Evolutionary conservation across 192 early-diverging fungal species (phyloP).

Genomic region (Coemansia sp.): DNA sequence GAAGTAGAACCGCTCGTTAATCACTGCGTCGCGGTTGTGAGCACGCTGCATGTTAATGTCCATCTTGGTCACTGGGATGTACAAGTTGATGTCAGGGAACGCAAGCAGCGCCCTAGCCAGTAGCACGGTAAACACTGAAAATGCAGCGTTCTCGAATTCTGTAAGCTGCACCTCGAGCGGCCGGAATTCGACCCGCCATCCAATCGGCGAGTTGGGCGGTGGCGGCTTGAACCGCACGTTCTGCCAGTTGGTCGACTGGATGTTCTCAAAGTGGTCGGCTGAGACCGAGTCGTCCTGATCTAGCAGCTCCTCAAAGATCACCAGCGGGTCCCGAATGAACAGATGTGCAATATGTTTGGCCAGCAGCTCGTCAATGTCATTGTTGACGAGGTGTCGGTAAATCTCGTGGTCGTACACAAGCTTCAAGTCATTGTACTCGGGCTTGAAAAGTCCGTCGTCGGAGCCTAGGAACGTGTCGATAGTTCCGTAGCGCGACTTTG

Average conservation of each 20-base stretch:
- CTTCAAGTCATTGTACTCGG: slow-evolving; percentile 90
- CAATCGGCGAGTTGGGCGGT: slow-evolving; percentile 84
- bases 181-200: slow-evolving; percentile 98
- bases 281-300: slow-evolving; percentile 79
- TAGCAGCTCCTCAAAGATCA: slow-evolving; percentile 88
- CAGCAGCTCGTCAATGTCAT: slow-evolving; percentile 83
- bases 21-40: slow-evolving; percentile 79
- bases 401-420: slow-evolving; percentile 81
- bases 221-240: slow-evolving; percentile 99
- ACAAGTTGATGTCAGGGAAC: slow-evolving; percentile 85
- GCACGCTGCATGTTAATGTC: slow-evolving; percentile 93
- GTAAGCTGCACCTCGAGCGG: slow-evolving; percentile 96
- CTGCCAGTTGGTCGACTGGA: slow-evolving; percentile 99
- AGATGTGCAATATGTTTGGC: slow-evolving; percentile 92
- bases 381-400: slow-evolving; percentile 66
- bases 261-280: slow-evolving; percentile 98
- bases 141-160: slow-evolving; percentile 97
- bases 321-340: slow-evolving; percentile 97
- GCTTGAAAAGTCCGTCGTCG: slow-evolving; percentile 67
- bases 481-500: slow-evolving; percentile 95
- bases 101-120: slow-evolving; percentile 83
- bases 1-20: slow-evolving; percentile 86
- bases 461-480: slow-evolving; percentile 85
- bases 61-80: slow-evolving; percentile 93
- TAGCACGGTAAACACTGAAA: slow-evolving; percentile 89